Percentiles rank a stretch among this genome's conserved stretches.
These are phyloP conservation scores for Alternaria arbusti DNA, from an alignment of 2,329 filamentous ascomycete genomes.

Conservation along the genomic window DNA sequence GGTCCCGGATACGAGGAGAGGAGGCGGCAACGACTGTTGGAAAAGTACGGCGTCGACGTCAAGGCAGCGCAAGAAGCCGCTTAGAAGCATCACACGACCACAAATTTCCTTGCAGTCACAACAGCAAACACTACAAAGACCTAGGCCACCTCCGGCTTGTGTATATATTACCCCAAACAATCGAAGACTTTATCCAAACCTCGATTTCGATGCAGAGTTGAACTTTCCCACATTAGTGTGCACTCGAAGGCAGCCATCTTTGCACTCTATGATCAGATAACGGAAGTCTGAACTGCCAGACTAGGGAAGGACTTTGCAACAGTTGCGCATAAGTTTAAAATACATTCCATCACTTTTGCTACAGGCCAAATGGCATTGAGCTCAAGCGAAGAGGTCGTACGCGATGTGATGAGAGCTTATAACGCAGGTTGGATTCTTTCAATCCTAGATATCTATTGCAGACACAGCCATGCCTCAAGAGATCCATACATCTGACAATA, in stretches of 20 bases:
- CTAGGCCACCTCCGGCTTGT: slow-evolving; percentile 15
- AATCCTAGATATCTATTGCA: neutral
- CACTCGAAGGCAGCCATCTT: neutral
- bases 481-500: neutral
- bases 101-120: slow-evolving; percentile 27
- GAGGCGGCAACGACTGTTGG: slow-evolving; percentile 79
- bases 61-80: slow-evolving; percentile 36
- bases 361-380: neutral
- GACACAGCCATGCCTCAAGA: neutral
- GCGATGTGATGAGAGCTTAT: neutral
- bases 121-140: slow-evolving; percentile 18
- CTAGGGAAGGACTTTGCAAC: accelerated
- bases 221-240: neutral
- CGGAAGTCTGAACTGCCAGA: neutral
- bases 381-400: neutral
- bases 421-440: too few relatives aligned
- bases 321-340: neutral
- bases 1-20: slow-evolving; percentile 85
- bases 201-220: neutral
- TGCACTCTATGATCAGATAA: neutral
- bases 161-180: slow-evolving; percentile 26
- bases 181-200: neutral
- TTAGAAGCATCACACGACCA: slow-evolving; percentile 16
- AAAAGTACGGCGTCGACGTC: slow-evolving; percentile 87
- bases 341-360: neutral